phyloP scores from a whole-genome alignment of 306 rosid genomes.

The Alnus glutinosa region DNA sequence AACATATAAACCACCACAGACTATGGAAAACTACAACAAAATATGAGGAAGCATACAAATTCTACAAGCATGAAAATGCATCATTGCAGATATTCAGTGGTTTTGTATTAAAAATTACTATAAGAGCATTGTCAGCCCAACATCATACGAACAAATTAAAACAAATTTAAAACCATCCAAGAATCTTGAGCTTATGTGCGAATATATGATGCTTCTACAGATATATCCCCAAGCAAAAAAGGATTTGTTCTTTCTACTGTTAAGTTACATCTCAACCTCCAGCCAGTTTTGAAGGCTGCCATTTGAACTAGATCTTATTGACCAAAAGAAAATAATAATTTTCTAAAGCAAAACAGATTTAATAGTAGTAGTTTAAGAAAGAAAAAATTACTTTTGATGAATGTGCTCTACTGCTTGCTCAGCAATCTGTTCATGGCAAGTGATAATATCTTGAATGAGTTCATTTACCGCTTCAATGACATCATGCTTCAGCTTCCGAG shows the following conservation, averaged over 20 bases:
- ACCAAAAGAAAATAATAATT: neutral
- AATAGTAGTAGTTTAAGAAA: constrained; percentile 22
- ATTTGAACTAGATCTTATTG: neutral
- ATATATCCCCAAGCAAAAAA: neutral
- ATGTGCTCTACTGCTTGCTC: constrained; percentile 99
- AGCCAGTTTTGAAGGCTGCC: neutral
- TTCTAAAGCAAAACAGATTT: constrained; percentile 18
- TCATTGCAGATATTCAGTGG: neutral
- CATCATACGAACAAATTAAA: neutral
- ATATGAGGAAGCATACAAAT: neutral
- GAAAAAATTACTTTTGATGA: constrained; percentile 80
- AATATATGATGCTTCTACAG: neutral
- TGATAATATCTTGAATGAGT: constrained; percentile 85
- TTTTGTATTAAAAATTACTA: neutral
- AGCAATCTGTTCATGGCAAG: constrained; percentile 91
- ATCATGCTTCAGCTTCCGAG: constrained; percentile 91
- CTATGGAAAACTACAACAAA: neutral
- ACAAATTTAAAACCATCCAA: neutral
- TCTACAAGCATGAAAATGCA: neutral
- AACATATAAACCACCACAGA: neutral
- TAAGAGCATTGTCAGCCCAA: neutral
- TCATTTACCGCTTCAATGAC: constrained; percentile 97
- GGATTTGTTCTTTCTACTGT: neutral
- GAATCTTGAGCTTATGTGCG: neutral
- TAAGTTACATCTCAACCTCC: neutral